A percentile compares a stretch with the other conserved stretches of the same genome.
phyloP scores from a whole-genome alignment of 2,329 filamentous ascomycete genomes.

The Penicillium concentricum region DNA sequence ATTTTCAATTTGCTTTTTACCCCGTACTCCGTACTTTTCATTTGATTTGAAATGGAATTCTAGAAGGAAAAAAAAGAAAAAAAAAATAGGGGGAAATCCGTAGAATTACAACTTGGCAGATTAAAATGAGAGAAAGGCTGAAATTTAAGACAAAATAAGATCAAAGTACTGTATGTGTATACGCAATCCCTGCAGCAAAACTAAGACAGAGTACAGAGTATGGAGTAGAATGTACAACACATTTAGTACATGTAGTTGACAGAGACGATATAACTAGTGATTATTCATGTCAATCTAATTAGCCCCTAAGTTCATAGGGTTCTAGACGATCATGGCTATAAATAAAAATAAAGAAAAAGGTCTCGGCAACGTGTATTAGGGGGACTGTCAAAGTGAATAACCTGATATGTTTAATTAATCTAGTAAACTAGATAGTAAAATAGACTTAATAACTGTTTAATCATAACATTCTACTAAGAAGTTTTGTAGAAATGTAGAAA shows the following conservation, averaged over 20 bases:
- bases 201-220: neutral
- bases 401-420: neutral
- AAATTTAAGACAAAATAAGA: neutral
- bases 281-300: neutral
- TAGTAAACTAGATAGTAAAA: neutral
- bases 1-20: neutral
- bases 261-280: neutral
- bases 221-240: neutral
- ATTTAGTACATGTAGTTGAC: neutral
- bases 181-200: conserved; percentile 2
- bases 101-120: neutral
- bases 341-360: conserved; percentile 5
- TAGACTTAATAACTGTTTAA: neutral
- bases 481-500: neutral
- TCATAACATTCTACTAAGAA: neutral
- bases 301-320: neutral
- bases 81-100: neutral
- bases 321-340: conserved; percentile 3
- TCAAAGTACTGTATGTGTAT: neutral
- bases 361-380: neutral
- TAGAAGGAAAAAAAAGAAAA: neutral
- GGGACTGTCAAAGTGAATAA: neutral
- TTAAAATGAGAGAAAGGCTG: neutral
- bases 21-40: neutral
- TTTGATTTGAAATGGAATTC: neutral